Conservation (phyloP, 2,329 filamentous ascomycete genomes). For the Fusarium robinianum region DNA sequence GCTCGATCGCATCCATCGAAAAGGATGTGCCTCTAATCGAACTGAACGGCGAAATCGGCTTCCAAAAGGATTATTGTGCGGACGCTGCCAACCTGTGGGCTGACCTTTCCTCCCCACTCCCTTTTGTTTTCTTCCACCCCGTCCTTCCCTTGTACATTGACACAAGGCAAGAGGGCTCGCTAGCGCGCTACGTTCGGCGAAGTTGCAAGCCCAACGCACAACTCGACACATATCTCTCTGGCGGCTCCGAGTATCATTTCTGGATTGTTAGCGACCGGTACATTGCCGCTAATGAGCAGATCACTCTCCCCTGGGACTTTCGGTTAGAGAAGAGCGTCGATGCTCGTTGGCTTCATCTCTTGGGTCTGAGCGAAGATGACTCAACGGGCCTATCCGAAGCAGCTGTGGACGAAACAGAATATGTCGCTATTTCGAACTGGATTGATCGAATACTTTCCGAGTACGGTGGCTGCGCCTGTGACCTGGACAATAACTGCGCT, state of each 20-base stretch:
- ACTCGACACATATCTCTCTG: slow-evolving; percentile 83
- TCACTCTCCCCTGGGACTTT: slow-evolving; percentile 71
- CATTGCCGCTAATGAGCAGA: slow-evolving; percentile 67
- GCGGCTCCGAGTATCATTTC: slow-evolving; percentile 81
- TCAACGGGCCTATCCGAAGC: slow-evolving; percentile 52
- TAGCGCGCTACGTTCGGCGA: slow-evolving; percentile 84
- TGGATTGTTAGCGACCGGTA: slow-evolving; percentile 85
- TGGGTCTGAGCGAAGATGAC: slow-evolving; percentile 67
- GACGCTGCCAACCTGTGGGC: slow-evolving; percentile 70
- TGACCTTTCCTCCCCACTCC: slow-evolving; percentile 66
- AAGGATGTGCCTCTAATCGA: slow-evolving; percentile 66
- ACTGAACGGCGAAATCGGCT: slow-evolving; percentile 76
- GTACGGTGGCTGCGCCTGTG: slow-evolving; percentile 79
- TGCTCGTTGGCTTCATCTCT: slow-evolving; percentile 59
- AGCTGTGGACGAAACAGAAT: slow-evolving; percentile 63
- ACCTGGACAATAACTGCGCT: slow-evolving; percentile 64
- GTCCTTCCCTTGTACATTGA: slow-evolving; percentile 91
- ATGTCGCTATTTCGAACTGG: slow-evolving; percentile 64
- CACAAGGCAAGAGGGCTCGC: slow-evolving; percentile 82
- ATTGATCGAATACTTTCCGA: slow-evolving; percentile 73
- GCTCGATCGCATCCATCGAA: slow-evolving; percentile 54
- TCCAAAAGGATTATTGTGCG: slow-evolving; percentile 72
- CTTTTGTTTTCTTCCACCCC: slow-evolving; percentile 87
- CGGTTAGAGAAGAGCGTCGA: slow-evolving; percentile 60
- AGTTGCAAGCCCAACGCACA: slow-evolving; percentile 91